These are phyloP conservation scores for Trichosporon asahii DNA, from an alignment of 1,284 basidiomycete genomes.

Conservation along the genomic window DNA sequence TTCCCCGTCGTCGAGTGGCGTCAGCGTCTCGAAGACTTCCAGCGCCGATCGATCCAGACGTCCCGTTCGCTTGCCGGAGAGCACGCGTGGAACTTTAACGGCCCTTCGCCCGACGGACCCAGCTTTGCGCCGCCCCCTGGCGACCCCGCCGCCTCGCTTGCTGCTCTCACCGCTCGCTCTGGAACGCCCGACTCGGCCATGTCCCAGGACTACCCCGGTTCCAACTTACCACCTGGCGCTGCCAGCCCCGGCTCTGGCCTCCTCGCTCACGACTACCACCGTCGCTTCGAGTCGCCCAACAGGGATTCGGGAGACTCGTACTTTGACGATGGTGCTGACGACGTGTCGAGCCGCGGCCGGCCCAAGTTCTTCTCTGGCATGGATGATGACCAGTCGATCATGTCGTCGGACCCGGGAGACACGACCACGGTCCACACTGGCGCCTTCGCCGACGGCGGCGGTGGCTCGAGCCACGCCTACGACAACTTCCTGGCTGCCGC, in stretches of 20 bases:
- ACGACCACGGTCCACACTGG: slow-evolving; percentile 34
- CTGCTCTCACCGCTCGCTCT: slow-evolving; percentile 13
- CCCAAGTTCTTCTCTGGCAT: slow-evolving; percentile 57
- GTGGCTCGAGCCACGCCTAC: slow-evolving; percentile 50
- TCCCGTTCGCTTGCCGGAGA: slow-evolving; percentile 66
- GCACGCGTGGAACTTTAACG: slow-evolving; percentile 62
- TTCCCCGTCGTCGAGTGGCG: slow-evolving; percentile 97
- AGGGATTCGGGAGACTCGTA: slow-evolving; percentile 28
- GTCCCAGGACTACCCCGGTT: slow-evolving; percentile 32
- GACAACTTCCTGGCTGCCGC: slow-evolving; percentile 77
- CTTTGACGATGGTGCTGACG: not conserved
- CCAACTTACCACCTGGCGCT: slow-evolving; percentile 16
- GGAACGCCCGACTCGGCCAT: not conserved
- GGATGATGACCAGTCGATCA: slow-evolving; percentile 57
- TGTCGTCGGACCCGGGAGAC: slow-evolving; percentile 47
- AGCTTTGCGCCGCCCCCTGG: slow-evolving; percentile 1
- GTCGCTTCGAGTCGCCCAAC: slow-evolving; percentile 43
- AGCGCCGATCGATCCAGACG: slow-evolving; percentile 71
- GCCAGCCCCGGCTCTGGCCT: slow-evolving; percentile 2
- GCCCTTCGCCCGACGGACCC: not conserved
- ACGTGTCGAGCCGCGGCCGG: slow-evolving; percentile 25
- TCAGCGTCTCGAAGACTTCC: slow-evolving; percentile 89
- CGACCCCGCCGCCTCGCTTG: slow-evolving; percentile 38
- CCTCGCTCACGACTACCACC: slow-evolving; percentile 36
- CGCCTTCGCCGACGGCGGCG: slow-evolving; percentile 14